Base-by-base conservation (phyloP, 148 eudicot species). In the Persicaria maculosa region DNA sequence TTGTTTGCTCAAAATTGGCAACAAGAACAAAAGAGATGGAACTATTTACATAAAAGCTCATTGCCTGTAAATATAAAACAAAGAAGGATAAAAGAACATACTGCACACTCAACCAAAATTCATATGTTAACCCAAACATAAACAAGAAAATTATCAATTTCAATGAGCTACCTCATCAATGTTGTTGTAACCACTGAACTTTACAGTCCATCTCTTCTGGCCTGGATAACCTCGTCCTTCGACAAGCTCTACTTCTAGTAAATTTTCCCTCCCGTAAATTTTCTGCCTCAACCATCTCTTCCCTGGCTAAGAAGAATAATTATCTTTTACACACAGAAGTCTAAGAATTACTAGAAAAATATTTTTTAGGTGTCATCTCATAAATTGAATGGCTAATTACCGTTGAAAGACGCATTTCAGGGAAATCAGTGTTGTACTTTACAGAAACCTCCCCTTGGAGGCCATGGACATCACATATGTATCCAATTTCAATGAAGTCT, bases 371-470 rank as follows among this genome's bases (percentile, higher is more conserved):
- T 9, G 14, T 40, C 46, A 36, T 40, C 70, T 65, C 19, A 40
- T 12, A 65, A 25, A 45, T 47, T 25, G 54, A 15, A 77, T 25
- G 40, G 64, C 54, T 19, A 25, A 50, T 50, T 75, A 94, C 98
- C 96, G 75, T 75, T 71, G 89, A 84, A 80, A 91, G 88, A 43
- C 96, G 91, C 81, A 94, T 76, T 72, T 94, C 93, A 14, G 97
- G 93, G 80, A 94, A 94, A 79, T 86, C 98, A 15, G 98, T 89
- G 85, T 69, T 88, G 71, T 88, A 81, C 77, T 88, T 91, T 74
- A 94, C 91, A 59, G 91, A 88, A 77, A 94, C 84, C 88, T 94
- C 97, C 82, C 98, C 98, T 76, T 88, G 83, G 78, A 94, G 87
- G 61, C 97, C 98, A 77, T 94, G 98, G 61, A 91, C 97, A 78